phyloP scores from a whole-genome alignment of 2,329 filamentous ascomycete genomes.

The Pseudogymnoascus sp. region DNA sequence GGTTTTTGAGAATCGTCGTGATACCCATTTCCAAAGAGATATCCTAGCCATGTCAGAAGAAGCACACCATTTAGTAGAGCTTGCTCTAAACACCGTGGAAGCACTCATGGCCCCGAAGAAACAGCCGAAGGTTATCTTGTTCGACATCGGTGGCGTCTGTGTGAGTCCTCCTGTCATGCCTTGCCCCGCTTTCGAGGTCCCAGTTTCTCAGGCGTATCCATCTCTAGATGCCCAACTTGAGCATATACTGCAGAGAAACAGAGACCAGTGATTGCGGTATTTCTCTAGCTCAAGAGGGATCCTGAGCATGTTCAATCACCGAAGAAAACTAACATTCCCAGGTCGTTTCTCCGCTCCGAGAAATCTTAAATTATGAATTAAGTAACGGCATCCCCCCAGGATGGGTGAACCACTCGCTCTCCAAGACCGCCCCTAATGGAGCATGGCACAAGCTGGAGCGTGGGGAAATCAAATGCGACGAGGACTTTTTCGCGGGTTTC shows the following conservation, averaged over 20 bases:
- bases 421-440: constrained; percentile 65
- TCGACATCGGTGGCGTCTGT: constrained; percentile 95
- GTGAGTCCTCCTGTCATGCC: constrained; percentile 49
- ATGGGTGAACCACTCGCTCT: constrained; percentile 89
- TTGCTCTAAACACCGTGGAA: constrained; percentile 25
- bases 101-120: constrained; percentile 34
- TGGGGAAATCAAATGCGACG: constrained; percentile 69
- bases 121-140: constrained; percentile 68
- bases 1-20: background rate
- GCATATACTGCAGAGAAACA: background rate
- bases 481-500: constrained; percentile 68
- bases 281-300: background rate
- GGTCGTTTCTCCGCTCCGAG: constrained; percentile 87
- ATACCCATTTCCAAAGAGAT: background rate
- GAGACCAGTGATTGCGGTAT: background rate
- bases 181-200: background rate
- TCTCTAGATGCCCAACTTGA: background rate
- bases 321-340: constrained; percentile 5
- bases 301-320: background rate
- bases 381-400: constrained; percentile 69
- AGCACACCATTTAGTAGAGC: constrained; percentile 21
- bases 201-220: background rate
- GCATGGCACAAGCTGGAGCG: constrained; percentile 85
- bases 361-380: constrained; percentile 84
- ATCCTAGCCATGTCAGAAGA: constrained; percentile 23